Evolutionary conservation across 2,329 filamentous ascomycete genomes (phyloP), one percentile per base, ranked within the genome.

Genomic region (Xylaria sp.): DNA sequence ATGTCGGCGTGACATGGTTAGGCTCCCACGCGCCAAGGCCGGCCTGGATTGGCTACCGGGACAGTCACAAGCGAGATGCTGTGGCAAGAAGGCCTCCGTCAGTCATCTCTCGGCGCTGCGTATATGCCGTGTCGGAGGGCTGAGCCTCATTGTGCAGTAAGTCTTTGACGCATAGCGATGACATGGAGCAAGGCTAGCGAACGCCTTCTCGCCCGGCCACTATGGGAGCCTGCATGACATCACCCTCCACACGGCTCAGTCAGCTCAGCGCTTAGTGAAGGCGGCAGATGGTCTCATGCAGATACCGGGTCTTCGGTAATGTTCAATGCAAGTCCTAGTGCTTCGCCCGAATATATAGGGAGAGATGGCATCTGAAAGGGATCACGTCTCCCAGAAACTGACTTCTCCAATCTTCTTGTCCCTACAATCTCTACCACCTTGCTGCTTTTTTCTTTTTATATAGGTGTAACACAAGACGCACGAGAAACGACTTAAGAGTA

Each of bases 181-280:
- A 41, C 39, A 34, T 63, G 52, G 57, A 46, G 57, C 12, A 39
- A 34, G 39, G 54, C 41, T 28, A 6, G 25, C n/a, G 15, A 51
- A 39, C 60, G 48, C 63, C 59, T 46, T 34, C 34, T 28, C 64
- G 67, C 67, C 67, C 67, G 61, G 23, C 44, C 15, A 48, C 31
- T 8, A 58, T 60, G 63, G 8, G 31, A 37, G 15, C 25, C 39
- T 44, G 55, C 64, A 63, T 59, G 54, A 58, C 37, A 58, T 46
- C 41, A 37, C 28, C 18, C 41, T 52, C n/a, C 10, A 39, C 10
- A 39, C n/a, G 31, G 61, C 15, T 54, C 12, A 39, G 54, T 60
- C 63, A 55, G 50, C 59, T 56, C 50, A 18, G 54, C 23, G 50
- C 56, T 31, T 28, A 44, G 28, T 18, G 46, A 41, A 52, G 13